Evolutionary conservation across 2,329 filamentous ascomycete genomes (phyloP), one percentile per base, ranked within the genome.

Genomic region (Esteya vermicola): DNA sequence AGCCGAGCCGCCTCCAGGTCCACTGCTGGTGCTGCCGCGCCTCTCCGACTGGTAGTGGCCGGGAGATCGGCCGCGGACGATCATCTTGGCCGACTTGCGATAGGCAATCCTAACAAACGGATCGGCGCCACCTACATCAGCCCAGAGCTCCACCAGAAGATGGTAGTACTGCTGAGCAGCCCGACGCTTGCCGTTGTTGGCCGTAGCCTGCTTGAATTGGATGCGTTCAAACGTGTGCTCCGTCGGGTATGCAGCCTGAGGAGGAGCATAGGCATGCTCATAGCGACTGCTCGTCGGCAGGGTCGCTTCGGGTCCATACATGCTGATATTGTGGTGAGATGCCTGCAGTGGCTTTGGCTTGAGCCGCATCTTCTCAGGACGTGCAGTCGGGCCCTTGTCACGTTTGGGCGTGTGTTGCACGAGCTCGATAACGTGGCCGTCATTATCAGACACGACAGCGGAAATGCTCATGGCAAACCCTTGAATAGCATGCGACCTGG

Each of bases 81-180:
- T 85, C 70, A 91, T 84, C 54, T 81, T 82, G 43, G 80, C 76
- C 6, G 83, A 89, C 51, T 82, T 76, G 36, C 72, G 70, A 42
- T 75, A 73, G 4, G 82, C 83, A 38, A 91, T 66, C 53, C 81
- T 80, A 51, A 86, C 62, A 61, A 71, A 86, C 25, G 72, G 67
- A 1, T 73, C 68, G 10, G 16, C 62, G 56, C 34, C 3, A 10
- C 74, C 68, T 8, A 85, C 62, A 47, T 88, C 78, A 8, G 73
- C 84, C 58, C 76, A 85, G 1, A 93, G 72, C 54, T 93, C 85
- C 4, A 93, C 79, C 34, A 93, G 74, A n/a, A 95, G 68, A 51
- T 91, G 84, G 53, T 93, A 94, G 57, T 86, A 93, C 51, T 94
- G 88, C 54, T 95, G 86, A 16, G 86, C 85, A 1, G 86, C 86